A percentile compares a stretch with the other conserved stretches of the same genome.
Evolutionary conservation across 495 filamentous ascomycete genomes (phyloP).

Genomic region (Penicillium maclennaniae): DNA sequence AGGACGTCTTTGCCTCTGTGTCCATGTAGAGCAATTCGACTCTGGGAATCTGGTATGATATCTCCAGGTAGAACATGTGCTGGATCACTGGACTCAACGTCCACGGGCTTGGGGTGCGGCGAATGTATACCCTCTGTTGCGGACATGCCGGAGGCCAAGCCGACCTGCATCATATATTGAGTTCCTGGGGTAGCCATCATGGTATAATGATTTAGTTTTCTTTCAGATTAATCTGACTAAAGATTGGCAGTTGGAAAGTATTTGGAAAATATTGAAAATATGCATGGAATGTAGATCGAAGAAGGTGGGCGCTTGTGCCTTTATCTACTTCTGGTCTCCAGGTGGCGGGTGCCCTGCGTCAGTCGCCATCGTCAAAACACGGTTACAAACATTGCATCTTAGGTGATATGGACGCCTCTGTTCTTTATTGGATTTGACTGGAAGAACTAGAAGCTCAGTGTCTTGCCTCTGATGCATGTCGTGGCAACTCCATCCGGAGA

Average conservation of each 20-base stretch:
- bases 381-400: background rate
- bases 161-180: conserved; percentile 33
- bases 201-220: background rate
- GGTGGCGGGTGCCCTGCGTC: conserved; percentile 3
- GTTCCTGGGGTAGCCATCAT: conserved; percentile 21
- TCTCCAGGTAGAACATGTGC: conserved; percentile 19
- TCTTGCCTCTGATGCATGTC: background rate
- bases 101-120: conserved; percentile 21
- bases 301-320: background rate
- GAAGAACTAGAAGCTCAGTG: background rate
- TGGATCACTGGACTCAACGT: conserved; percentile 19
- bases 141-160: conserved; percentile 35
- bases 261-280: background rate
- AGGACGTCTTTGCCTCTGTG: conserved; percentile 19
- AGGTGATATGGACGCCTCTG: background rate
- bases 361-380: background rate
- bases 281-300: background rate
- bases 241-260: background rate
- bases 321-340: background rate
- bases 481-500: background rate
- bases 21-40: conserved; percentile 15
- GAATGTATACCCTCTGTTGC: conserved; percentile 30
- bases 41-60: conserved; percentile 14
- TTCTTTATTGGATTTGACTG: background rate
- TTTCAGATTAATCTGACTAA: background rate